A percentile compares a stretch with the other conserved stretches of the same genome.
Conservation (phyloP, 352 stramenopile genomes). For the Peronospora farinosa region DNA sequence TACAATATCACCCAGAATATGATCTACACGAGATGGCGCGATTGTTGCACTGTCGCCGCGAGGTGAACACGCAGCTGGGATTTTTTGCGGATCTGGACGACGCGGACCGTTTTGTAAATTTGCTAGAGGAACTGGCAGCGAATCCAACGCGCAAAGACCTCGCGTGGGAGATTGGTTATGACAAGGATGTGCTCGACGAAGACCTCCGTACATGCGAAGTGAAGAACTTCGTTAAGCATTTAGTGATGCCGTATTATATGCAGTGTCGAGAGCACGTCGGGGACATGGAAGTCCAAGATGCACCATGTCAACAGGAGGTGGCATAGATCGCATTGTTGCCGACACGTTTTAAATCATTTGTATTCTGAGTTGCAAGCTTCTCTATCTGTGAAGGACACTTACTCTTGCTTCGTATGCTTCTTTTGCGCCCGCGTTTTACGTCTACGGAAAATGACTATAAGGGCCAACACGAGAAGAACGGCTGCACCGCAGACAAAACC, state of each 20-base stretch:
- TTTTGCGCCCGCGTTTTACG: slow-evolving; percentile 25
- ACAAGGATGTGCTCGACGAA: slow-evolving; percentile 64
- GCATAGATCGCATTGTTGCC: slow-evolving; percentile 9
- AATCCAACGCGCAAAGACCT: slow-evolving; percentile 53
- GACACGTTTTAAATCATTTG: slow-evolving; percentile 9
- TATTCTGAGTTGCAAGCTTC: slow-evolving; percentile 19
- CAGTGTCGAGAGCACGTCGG: slow-evolving; percentile 9
- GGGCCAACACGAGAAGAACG: slow-evolving; percentile 35
- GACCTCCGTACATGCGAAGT: slow-evolving; percentile 58
- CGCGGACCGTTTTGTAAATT: slow-evolving; percentile 41
- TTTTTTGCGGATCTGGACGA: slow-evolving; percentile 53
- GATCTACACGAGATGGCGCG: slow-evolving; percentile 73
- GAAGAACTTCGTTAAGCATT: slow-evolving; percentile 65
- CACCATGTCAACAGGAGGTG: slow-evolving; percentile 20
- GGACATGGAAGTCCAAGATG: slow-evolving; percentile 10
- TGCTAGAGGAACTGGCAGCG: slow-evolving; percentile 49
- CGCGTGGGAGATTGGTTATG: slow-evolving; percentile 56
- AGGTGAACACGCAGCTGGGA: slow-evolving; percentile 52
- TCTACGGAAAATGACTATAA: slow-evolving; percentile 47
- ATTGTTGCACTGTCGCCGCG: slow-evolving; percentile 55
- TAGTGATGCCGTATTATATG: slow-evolving; percentile 57
- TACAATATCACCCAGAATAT: slow-evolving; percentile 79
- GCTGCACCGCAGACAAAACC: slow-evolving; percentile 39
- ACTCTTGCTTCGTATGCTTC: slow-evolving; percentile 17
- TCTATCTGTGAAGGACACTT: slow-evolving; percentile 22